Evolutionary conservation across 148 eudicot genomes (phyloP).

Genomic region (Rhododendron ovatum): DNA sequence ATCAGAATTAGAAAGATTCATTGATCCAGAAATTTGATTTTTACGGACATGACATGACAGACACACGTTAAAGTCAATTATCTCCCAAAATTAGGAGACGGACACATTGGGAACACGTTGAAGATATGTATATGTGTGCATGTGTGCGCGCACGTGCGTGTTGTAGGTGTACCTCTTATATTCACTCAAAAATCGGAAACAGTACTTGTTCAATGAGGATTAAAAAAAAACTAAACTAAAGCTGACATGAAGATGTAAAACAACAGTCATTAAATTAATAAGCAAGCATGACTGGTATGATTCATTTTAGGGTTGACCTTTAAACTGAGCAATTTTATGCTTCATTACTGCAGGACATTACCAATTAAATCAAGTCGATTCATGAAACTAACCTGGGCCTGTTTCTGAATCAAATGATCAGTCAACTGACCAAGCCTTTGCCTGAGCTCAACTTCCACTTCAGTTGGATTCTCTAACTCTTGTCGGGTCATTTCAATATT

Average conservation of each 20-base stretch:
- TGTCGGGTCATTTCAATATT: constrained; percentile 51
- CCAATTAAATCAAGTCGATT: neutral
- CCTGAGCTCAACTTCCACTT: constrained; percentile 85
- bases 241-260: neutral
- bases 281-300: neutral
- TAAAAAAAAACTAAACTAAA: neutral
- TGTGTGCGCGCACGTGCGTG: no score
- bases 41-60: neutral
- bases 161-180: neutral
- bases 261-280: neutral
- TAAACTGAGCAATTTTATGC: neutral
- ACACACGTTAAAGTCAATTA: neutral
- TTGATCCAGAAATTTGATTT: neutral
- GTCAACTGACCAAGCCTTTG: constrained; percentile 88
- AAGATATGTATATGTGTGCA: neutral
- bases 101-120: neutral
- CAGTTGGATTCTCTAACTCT: constrained; percentile 72
- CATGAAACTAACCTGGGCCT: constrained; percentile 63
- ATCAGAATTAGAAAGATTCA: constrained; percentile 12
- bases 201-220: neutral
- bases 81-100: neutral
- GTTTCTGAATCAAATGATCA: constrained; percentile 95
- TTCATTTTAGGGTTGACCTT: neutral
- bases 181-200: neutral
- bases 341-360: neutral